Percentiles rank a stretch among this genome's conserved stretches.
phyloP scores from a whole-genome alignment of 164 flowering plant genomes.

The Tinospora cordifolia region DNA sequence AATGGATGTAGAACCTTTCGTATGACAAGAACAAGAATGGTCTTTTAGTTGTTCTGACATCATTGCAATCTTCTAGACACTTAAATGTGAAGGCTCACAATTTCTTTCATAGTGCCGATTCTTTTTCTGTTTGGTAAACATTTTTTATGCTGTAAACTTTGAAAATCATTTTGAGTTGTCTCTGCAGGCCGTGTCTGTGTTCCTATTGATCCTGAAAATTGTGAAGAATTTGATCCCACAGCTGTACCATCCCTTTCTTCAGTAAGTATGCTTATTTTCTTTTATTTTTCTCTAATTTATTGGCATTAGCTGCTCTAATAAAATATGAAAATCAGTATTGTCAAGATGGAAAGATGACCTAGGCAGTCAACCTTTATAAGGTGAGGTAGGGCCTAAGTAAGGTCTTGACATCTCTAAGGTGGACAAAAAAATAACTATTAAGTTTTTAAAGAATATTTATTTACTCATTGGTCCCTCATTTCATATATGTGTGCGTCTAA shows the following conservation, averaged over 20 bases:
- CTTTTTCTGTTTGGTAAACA: slow-evolving; percentile 4
- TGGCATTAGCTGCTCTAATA: background rate
- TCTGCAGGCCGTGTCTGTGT: slow-evolving; percentile 83
- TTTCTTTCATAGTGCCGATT: background rate
- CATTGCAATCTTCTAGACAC: background rate
- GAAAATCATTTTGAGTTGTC: slow-evolving; percentile 1
- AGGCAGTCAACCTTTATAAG: too few relatives aligned
- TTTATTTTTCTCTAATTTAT: background rate
- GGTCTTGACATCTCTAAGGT: too few relatives aligned
- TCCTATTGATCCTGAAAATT: slow-evolving; percentile 76
- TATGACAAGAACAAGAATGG: background rate
- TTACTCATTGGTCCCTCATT: too few relatives aligned
- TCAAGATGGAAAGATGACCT: too few relatives aligned
- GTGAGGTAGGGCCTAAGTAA: too few relatives aligned
- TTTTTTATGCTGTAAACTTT: background rate
- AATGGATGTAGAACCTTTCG: too few relatives aligned
- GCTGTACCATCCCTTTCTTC: slow-evolving; percentile 76
- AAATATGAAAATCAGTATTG: too few relatives aligned
- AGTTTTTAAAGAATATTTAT: too few relatives aligned
- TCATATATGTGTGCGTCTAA: too few relatives aligned
- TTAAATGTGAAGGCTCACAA: background rate
- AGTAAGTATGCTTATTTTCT: slow-evolving; percentile 32
- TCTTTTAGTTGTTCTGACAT: background rate
- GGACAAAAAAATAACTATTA: too few relatives aligned
- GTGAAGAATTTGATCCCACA: slow-evolving; percentile 92